A percentile compares a stretch with the other conserved stretches of the same genome.
These are phyloP conservation scores for Leucaena leucocephala DNA, from an alignment of 306 rosid genomes.

Conservation along the genomic window DNA sequence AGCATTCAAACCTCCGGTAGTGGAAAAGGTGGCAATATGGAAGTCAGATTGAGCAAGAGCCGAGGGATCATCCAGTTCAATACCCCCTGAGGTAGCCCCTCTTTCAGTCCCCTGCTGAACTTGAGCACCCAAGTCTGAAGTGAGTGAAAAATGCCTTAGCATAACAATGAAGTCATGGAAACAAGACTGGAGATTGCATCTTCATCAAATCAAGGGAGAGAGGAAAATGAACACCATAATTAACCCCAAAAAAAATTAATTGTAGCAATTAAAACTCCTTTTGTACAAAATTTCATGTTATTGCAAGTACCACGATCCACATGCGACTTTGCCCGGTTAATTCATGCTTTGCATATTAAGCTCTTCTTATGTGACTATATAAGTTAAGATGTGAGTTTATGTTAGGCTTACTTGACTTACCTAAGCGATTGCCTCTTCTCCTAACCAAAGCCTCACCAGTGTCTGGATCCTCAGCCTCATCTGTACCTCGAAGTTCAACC, in stretches of 20 bases:
- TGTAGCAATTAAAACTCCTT: background rate
- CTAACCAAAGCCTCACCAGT: background rate
- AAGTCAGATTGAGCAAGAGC: background rate
- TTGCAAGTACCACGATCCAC: background rate
- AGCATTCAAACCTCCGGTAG: background rate
- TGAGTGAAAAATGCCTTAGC: background rate
- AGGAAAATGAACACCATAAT: background rate
- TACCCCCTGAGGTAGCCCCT: background rate
- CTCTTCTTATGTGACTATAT: background rate
- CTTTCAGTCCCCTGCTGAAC: background rate
- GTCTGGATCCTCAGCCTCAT: background rate
- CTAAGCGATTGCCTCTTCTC: background rate
- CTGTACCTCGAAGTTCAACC: slow-evolving; percentile 33
- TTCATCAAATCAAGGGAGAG: background rate
- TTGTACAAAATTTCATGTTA: background rate
- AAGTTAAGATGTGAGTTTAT: background rate
- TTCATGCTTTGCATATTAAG: background rate
- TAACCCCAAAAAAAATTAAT: background rate
- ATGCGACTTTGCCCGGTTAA: background rate
- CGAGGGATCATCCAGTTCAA: background rate
- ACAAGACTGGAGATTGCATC: background rate
- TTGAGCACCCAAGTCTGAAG: background rate
- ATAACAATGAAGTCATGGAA: background rate
- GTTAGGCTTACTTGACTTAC: slow-evolving; percentile 1
- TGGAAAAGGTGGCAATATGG: background rate